Base-by-base conservation (phyloP, 1,284 basidiomycete genomes). In the Trichosporon coremiiforme region DNA sequence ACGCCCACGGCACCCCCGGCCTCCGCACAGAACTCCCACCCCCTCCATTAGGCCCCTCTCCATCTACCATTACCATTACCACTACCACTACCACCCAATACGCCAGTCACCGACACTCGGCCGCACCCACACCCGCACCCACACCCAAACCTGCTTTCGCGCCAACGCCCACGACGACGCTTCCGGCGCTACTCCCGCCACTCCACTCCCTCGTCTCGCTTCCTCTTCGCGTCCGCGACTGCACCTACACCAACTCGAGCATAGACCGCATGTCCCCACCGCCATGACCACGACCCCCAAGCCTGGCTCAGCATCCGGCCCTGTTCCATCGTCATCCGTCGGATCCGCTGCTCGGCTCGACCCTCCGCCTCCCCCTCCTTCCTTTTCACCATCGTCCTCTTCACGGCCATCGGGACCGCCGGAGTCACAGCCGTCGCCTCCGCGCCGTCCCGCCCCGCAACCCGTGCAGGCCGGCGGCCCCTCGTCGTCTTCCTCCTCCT, bases 201-300 rank as follows among this genome's bases (percentile, higher is more conserved):
- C n/a, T n/a, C n/a, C n/a, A n/a, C n/a, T n/a, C n/a, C 20, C 47
- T 22, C n/a, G 0, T 22, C n/a, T 22, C 47, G 47, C 47, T 53
- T 53, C 47, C 47, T 20, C 47, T 22, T 53, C 47, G 47, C n/a
- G 20, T 53, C 47, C 20, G 45, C 45, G 45, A 33, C 25, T 13
- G 15, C 57, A 60, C 15, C 4, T 38, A 38, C 36, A 7, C 36
- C 12, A 10, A 9, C 33, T 35, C 36, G 20, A 53, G 47, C 47
- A 22, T 20, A 60, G 15, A 31, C 57, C 47, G 47, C 47, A 53
- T 60, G 57, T n/a, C 57, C 31, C 13, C 29, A 57, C 57, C 15
- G 57, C n/a, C 31, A 60, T 60, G 57, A 60, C 57, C 17, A 33
- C 57, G 12, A 13, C 29, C 57, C 57, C 29, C 31, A 33, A 60